Evolutionary conservation across 2,329 filamentous ascomycete species (phyloP), one percentile per base, ranked within the genome.

Genomic region (Epichloe amarillans): DNA sequence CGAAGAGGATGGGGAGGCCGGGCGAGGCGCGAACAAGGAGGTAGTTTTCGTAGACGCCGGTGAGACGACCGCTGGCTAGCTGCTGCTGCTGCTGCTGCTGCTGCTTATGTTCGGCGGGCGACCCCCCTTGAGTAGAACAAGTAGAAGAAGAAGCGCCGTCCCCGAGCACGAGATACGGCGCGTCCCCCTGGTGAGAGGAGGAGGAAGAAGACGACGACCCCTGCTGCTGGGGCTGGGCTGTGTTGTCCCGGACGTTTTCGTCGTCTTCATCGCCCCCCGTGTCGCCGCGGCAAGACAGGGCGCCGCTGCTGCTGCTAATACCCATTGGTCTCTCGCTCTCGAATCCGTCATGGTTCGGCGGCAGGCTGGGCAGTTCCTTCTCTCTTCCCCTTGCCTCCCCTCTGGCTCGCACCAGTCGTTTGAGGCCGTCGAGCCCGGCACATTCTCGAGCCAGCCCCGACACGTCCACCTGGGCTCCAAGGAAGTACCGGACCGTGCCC

Each of bases 381-480:
- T 17, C 15, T 1, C 15, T 26, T 17, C 3, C 17, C 3, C 40
- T 23, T 23, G 1, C 19, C 12, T 21, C 19, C 3, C 19, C 19
- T 1, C 36, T 38, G 4, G 38, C 38, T 38, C 39, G 6, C 7
- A 49, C 47, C 38, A 49, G 15, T 4, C 7, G 26, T 11, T 43
- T 42, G 12, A 86, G 68, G 0, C 79, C 82, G 14, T 84, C 79
- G 45, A 88, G 73, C 21, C 82, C 82, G 1, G 77, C 73, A 54
- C 75, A 79, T 40, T 85, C 80, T 58, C 82, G 83, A 26, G 80
- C 78, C 0, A 88, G 70, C 3, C 82, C 81, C 2, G 79, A 84
- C 5, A 87, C 69, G 54, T 88, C 84, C 30, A 87, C 77, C 61
- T 87, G 83, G 0, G 83, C 83, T 35, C 84, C 84, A 50, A 88